Base-by-base conservation (phyloP, 2,329 filamentous ascomycete species). In the Fusarium sp. region DNA sequence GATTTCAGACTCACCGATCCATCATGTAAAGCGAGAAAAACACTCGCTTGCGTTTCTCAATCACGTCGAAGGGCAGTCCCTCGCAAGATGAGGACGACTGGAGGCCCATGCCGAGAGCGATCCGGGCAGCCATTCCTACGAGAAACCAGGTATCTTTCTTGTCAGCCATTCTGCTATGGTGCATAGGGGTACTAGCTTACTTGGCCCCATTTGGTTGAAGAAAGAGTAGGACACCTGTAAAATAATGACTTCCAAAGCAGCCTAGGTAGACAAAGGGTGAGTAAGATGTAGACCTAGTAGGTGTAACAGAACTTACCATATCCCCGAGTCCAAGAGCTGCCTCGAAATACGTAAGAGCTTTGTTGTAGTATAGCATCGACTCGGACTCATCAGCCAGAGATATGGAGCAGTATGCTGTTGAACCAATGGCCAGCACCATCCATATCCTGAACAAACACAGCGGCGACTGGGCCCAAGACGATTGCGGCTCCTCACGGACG, bases 11-110 rank as follows among this genome's bases (percentile, higher is more conserved):
- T 63, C 70, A 81, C 81, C 82, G 83, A 76, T 87, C 85, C 85
- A 87, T 87, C 85, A 87, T 87, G 57, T 87, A 87, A 6, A 87
- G 78, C 1, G 83, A 86, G 48, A 84, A 86, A 74, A 87, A 87
- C 1, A 87, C 70, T 3, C 85, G 80, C 57, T 86, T 87, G 8
- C 83, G 80, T 41, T 81, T 78, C 60, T 86, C 77, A 5, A 76
- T 76, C 6, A 80, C 77, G 60, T 84, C 81, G 0, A 77, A 57
- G 5, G 83, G 73, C 2, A 85, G 54, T 6, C 56, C 71, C 8
- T 79, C 76, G 48, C 85, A 85, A 4, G 81, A 78, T 4, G 81
- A 79, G 0, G 81, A 72, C 3, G 82, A 80, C 65, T 86, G 84
- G 1, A 86, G 76, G 0, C 85, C 85, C 77, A 86, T 82, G 14